These are phyloP conservation scores for Candolleomyces aberdarensis DNA, from an alignment of 768 basidiomycete species.

Conservation along the genomic window DNA sequence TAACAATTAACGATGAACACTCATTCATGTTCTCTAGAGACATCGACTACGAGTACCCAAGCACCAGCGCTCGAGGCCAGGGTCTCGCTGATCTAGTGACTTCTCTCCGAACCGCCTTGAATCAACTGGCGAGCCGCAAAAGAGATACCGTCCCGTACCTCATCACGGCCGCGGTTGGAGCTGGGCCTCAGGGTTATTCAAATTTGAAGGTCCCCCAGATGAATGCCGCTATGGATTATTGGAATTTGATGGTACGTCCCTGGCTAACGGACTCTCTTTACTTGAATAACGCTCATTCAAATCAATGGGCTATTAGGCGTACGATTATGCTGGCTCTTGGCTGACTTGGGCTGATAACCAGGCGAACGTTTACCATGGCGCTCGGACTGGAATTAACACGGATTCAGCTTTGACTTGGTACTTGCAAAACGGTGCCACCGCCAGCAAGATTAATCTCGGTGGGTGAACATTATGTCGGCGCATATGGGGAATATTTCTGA, in stretches of 20 bases:
- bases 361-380: constrained; percentile 69
- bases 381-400: constrained; percentile 61
- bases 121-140: constrained; percentile 53
- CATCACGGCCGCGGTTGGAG: constrained; percentile 61
- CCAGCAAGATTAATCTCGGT: constrained; percentile 68
- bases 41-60: constrained; percentile 78
- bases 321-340: constrained; percentile 82
- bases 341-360: constrained; percentile 50
- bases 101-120: constrained; percentile 59
- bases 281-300: background rate
- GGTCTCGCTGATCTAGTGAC: constrained; percentile 66
- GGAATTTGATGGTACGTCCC: constrained; percentile 74
- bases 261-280: background rate
- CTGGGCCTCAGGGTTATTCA: constrained; percentile 57
- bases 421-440: constrained; percentile 54
- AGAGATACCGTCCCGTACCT: constrained; percentile 60
- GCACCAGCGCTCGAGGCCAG: constrained; percentile 53
- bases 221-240: constrained; percentile 64
- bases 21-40: constrained; percentile 38
- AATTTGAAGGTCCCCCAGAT: constrained; percentile 60
- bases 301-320: constrained; percentile 41
- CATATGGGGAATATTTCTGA: background rate
- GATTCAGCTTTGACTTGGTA: constrained; percentile 66
- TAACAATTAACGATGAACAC: background rate
- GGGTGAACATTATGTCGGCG: constrained; percentile 8